Base-by-base conservation (phyloP, 1,139 yeast species). In the Spencermartinsiella ligniputridi region DNA sequence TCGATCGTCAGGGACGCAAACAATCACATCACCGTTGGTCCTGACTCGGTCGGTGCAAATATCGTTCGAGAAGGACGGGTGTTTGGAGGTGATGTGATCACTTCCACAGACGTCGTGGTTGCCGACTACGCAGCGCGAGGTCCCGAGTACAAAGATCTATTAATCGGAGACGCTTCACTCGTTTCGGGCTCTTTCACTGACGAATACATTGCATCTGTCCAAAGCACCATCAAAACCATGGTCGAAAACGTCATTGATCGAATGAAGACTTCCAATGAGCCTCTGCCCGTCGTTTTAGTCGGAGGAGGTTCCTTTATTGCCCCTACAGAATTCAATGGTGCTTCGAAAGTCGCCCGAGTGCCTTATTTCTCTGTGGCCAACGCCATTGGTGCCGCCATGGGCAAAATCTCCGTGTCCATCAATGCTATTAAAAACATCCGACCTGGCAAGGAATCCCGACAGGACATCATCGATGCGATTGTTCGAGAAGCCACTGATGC, bases 331-430 rank as follows among this genome's bases (percentile, higher is more conserved):
- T 52, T 71, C 18, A 58, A 57, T 18, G 75, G 74, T n/a, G 73
- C 72, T 3, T 63, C 70, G 5, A 57, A 62, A 37, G 72, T 71
- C 2, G 48, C 66, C 44, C 58, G 69, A 37, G 74, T 75, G 1
- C 65, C 67, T 25, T 70, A 49, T 49, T 68, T 54, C 49, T 67
- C 66, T 37, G 71, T 70, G 19, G 75, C 74, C 5, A 71, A 71
- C 56, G 75, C 75, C 9, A 69, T 71, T 39, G 75, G 75, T 40
- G 75, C 75, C n/a, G 75, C 75, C 5, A 56, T 71, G 48, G 72
- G 72, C 3, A 69, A 69, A 45, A 56, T 71, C 15, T 64, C 72
- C 22, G 61, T 64, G 0, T 40, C 41, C 1, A 19, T 49, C 8
- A 46, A 51, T 12, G 48, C 39, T n/a, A 51, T 45, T n/a, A 46